Evolutionary conservation across 2,329 filamentous ascomycete genomes (phyloP).

Genomic region (Kalaharituber pfeilii): DNA sequence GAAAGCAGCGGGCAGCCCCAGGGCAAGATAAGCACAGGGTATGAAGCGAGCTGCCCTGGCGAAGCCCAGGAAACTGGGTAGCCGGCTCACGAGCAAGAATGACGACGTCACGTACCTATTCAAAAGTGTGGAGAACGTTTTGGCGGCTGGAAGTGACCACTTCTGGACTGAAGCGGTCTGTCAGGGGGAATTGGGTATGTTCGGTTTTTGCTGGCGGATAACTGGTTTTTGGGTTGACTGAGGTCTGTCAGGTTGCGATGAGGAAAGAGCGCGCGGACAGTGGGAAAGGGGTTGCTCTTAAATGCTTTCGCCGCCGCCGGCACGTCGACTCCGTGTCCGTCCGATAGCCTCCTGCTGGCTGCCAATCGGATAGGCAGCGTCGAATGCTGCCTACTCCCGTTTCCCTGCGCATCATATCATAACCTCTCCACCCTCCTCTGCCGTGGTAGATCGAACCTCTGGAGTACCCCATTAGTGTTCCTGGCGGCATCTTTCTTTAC

Average conservation of each 20-base stretch:
- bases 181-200: background rate
- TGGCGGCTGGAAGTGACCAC: constrained; percentile 43
- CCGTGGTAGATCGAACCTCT: too few species aligned
- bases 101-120: constrained; percentile 63
- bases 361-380: background rate
- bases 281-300: background rate
- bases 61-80: too few species aligned
- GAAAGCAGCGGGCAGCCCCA: too few species aligned
- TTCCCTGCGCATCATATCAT: background rate
- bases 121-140: constrained; percentile 96
- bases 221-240: background rate
- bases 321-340: background rate
- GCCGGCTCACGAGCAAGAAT: constrained; percentile 4
- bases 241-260: background rate
- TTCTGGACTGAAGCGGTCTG: constrained; percentile 5
- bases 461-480: too few species aligned
- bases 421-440: background rate
- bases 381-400: background rate
- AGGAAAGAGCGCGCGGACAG: background rate
- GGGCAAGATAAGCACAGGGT: too few species aligned
- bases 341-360: too few species aligned
- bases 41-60: too few species aligned
- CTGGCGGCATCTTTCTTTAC: too few species aligned
- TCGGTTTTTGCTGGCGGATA: too few species aligned
- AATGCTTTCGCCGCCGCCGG: background rate